Percentiles rank a stretch among this genome's conserved stretches.
Conservation (phyloP, 768 basidiomycete species). For the Termitomyces sp. region DNA sequence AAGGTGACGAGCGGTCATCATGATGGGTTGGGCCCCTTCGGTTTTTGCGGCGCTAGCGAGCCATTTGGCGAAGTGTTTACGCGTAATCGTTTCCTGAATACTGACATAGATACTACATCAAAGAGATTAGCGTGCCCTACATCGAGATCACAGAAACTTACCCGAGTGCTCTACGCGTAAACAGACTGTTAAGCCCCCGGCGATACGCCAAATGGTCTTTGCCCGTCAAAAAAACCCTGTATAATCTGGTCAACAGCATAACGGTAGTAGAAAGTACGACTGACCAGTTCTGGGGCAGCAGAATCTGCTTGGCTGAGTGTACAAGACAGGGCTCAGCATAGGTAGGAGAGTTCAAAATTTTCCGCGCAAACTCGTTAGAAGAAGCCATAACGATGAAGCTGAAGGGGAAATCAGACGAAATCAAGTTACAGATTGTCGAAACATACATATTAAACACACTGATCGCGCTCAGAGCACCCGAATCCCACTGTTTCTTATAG, state of each 20-base stretch:
- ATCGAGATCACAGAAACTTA: slow-evolving; percentile 24
- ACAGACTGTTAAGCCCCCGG: slow-evolving; percentile 81
- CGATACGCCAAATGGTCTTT: slow-evolving; percentile 93
- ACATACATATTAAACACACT: slow-evolving; percentile 97
- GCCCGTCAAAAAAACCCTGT: slow-evolving; percentile 95
- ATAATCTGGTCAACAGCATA: not conserved
- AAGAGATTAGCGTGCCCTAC: not conserved
- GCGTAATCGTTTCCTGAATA: slow-evolving; percentile 79
- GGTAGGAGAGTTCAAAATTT: slow-evolving; percentile 91
- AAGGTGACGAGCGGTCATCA: slow-evolving; percentile 88
- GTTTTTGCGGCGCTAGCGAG: slow-evolving; percentile 47
- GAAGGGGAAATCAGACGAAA: slow-evolving; percentile 3
- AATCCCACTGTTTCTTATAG: slow-evolving; percentile 91
- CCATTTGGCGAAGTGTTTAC: slow-evolving; percentile 74
- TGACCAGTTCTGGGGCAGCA: slow-evolving; percentile 85
- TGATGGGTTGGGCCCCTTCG: slow-evolving; percentile 53
- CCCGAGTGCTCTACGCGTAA: slow-evolving; percentile 93
- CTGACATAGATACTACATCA: slow-evolving; percentile 66
- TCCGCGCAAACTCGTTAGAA: slow-evolving; percentile 87
- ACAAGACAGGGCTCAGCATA: slow-evolving; percentile 95
- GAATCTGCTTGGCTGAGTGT: slow-evolving; percentile 81
- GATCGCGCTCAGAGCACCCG: slow-evolving; percentile 80
- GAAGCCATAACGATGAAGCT: slow-evolving; percentile 99
- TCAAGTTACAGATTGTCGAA: not conserved
- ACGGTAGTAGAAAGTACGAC: slow-evolving; percentile 6